Conservation (phyloP, 2,329 filamentous ascomycete genomes). For the Coleophoma eucalyptorum region DNA sequence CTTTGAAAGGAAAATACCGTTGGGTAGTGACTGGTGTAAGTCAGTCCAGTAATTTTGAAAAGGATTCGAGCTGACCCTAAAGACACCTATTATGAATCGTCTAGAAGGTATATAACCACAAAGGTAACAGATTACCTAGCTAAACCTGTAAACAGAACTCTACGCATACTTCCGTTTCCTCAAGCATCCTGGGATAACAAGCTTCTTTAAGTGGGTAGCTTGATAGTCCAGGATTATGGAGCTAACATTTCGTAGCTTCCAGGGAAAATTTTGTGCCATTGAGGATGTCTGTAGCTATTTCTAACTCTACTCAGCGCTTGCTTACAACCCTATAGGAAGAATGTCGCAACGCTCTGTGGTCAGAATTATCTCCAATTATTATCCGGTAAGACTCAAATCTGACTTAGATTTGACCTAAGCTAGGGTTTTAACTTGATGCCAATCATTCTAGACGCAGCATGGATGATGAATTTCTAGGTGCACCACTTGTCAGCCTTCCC, state of each 20-base stretch:
- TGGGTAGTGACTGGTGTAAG: conserved; percentile 14
- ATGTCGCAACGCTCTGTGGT: not conserved
- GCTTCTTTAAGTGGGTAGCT: not conserved
- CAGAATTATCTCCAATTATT: not conserved
- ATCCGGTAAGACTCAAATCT: not conserved
- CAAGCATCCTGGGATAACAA: not conserved
- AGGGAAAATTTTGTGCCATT: conserved; percentile 3
- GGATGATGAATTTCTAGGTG: not conserved
- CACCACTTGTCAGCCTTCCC: not conserved
- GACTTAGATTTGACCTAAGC: not conserved
- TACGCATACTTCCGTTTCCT: conserved; percentile 12
- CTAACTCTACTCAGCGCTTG: not conserved
- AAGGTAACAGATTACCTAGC: not conserved
- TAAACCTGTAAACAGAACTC: conserved; percentile 4
- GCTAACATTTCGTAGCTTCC: not conserved
- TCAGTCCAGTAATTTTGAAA: not conserved
- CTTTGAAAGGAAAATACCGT: conserved; percentile 7
- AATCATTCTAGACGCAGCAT: not conserved
- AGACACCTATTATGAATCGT: conserved; percentile 12
- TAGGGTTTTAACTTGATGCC: not conserved
- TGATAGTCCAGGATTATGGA: not conserved
- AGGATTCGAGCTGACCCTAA: not conserved
- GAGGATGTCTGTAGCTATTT: not conserved
- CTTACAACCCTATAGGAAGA: not conserved
- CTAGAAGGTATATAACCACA: conserved; percentile 2